Evolutionary conservation across 148 eudicot species (phyloP), one percentile per base, ranked within the genome.

Genomic region (Camellia japonica): DNA sequence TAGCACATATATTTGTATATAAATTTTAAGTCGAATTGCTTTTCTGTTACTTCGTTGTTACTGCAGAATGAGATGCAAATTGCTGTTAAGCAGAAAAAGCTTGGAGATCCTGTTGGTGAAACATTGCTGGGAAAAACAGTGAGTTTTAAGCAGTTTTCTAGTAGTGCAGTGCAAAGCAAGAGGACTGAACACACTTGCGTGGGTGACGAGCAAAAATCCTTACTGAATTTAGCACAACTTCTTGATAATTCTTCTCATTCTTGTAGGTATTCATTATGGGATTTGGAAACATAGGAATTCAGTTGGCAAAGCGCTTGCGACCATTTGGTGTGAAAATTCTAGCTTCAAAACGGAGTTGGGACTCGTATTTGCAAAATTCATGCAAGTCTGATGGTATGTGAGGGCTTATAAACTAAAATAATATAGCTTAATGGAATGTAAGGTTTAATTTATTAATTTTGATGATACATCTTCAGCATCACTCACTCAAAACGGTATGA

Each of bases 311-410:
- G 88, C 97, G 98, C 68, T 87, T 97, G 83, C 92, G 86, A 78
- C 94, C 99, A 70, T 97, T 97, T 82, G 98, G 87, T 82, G 99
- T 97, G 42, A 90, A 82, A 84, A 88, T 97, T 79, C 84, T 91
- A 81, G 97, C 99, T 64, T 94, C 99, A 71, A 97, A 94, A 86
- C 90, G 98, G 76, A 92, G 90, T 79, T 97, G 99, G 99, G 60
- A 82, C 58, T 79, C 89, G 8, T 30, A 64, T 83, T 23, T 71
- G 76, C 79, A 80, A 44, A 79, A 68, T 44, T 70, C 83, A 59
- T 23, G 79, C 80, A 76, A 81, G 44, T 2, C 43, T 11, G 80
- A 85, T 72, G 94, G 95, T 92, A 74, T 64, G 80, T 56, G 68
- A 49, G 51, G 38, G 55, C 62, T 62, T 79, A 10, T 74, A 76